Base-by-base conservation (phyloP, 345 rosid species). In the Gossypium ekmanianum region DNA sequence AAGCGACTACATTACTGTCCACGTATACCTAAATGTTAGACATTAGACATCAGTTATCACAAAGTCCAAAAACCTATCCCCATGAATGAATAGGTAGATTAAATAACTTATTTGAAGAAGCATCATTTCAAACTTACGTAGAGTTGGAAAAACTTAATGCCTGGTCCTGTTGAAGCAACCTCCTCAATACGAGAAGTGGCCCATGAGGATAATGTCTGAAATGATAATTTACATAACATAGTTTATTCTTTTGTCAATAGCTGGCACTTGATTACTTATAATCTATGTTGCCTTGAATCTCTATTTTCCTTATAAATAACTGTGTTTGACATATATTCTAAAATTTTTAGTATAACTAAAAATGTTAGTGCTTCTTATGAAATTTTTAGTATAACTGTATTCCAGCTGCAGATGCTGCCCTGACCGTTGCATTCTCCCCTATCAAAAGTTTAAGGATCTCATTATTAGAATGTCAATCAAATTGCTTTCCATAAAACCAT, bases 71-170 rank as follows among this genome's bases (percentile, higher is more conserved):
- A 57, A 57, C 20, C 4, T 57, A n/a, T n/a, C 7, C 61, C 13
- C 27, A 22, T 11, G 14, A 57, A 22, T 57, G 61, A 57, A 57
- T 22, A 22, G 4, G 26, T 20, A 20, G 14, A 57, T 20, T 20
- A 57, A 20, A 20, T 16, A 57, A 22, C 20, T 22, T 11, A 9
- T 57, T 22, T 22, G 2, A 57, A 57, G 2, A 29, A 57, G 11
- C 29, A 57, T 5, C 29, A 57, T 56, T 18, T 18, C 41, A 24
- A 82, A 84, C 92, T 87, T 74, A 92, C 97, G 80, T 90, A 94
- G 55, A 94, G 98, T 77, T 94, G 98, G 88, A 94, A 92, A 83
- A 94, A 92, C n/a, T 93, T 93, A 80, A 94, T 82, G 74, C 98
- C 94, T 9, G 94, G 94, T 61, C 98, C 97, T 0, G 94, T 94